A percentile compares a stretch with the other conserved stretches of the same genome.
Conservation (phyloP, 2,329 filamentous ascomycete species). For the Niveomyces coronatus region DNA sequence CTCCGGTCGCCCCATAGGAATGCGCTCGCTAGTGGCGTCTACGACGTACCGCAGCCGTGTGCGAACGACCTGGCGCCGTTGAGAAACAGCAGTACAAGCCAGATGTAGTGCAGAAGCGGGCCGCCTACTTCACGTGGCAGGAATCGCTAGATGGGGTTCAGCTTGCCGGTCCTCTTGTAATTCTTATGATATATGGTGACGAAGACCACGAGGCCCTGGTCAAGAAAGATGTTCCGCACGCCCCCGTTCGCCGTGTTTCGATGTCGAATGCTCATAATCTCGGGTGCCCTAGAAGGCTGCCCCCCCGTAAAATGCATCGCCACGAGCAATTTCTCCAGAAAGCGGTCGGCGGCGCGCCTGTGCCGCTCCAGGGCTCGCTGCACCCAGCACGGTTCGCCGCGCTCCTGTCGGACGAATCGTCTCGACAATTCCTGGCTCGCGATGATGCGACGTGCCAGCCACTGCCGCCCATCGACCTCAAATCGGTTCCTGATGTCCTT, state of each 20-base stretch:
- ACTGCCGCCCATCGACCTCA: not conserved
- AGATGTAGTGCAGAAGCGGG: constrained; percentile 18
- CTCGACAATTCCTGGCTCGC: not conserved
- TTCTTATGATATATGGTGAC: constrained; percentile 16
- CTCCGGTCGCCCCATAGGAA: not conserved
- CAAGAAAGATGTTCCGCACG: constrained; percentile 9
- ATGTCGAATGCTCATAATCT: constrained; percentile 7
- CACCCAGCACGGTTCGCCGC: not conserved
- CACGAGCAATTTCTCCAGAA: constrained; percentile 9
- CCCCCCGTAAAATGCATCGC: constrained; percentile 9
- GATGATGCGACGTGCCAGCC: not conserved
- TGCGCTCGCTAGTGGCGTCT: not conserved
- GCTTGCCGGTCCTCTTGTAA: constrained; percentile 13
- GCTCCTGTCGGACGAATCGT: not conserved
- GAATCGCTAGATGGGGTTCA: constrained; percentile 19
- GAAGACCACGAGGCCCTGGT: constrained; percentile 11
- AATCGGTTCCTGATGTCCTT: not conserved
- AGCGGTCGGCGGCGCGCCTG: constrained; percentile 2
- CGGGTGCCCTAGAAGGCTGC: constrained; percentile 2
- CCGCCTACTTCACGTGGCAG: constrained; percentile 16
- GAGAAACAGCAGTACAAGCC: constrained; percentile 14
- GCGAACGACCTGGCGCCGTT: not conserved
- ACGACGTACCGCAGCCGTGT: not conserved
- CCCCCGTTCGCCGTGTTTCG: constrained; percentile 11
- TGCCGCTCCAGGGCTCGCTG: constrained; percentile 1